phyloP scores from a whole-genome alignment of 192 early-diverging fungal species.

The Borealophlyctis nickersoniae region DNA sequence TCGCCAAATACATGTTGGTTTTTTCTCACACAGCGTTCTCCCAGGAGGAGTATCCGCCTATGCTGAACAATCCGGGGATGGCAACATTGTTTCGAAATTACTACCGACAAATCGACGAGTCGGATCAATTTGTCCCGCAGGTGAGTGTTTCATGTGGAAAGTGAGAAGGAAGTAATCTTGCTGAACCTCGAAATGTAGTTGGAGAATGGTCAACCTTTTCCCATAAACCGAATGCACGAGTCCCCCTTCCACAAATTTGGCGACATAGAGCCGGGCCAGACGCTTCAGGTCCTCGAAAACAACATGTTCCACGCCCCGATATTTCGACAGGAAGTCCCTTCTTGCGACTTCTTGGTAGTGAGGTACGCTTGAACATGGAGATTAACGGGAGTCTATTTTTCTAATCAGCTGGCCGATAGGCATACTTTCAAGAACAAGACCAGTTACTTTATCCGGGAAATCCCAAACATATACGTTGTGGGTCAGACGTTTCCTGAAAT shows the following conservation, averaged over 20 bases:
- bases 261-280: slow-evolving; percentile 86
- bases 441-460: slow-evolving; percentile 83
- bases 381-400: background rate
- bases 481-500: slow-evolving; percentile 93
- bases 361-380: slow-evolving; percentile 26
- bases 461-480: slow-evolving; percentile 77
- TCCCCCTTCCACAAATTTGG: slow-evolving; percentile 96
- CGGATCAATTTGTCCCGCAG: slow-evolving; percentile 74
- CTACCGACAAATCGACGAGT: slow-evolving; percentile 83
- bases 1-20: background rate
- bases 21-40: background rate
- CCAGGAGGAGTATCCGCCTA: slow-evolving; percentile 90
- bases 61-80: slow-evolving; percentile 93
- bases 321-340: slow-evolving; percentile 67
- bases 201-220: slow-evolving; percentile 80
- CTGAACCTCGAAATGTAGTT: slow-evolving; percentile 31
- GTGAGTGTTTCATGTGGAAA: no score
- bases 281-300: slow-evolving; percentile 86
- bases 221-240: slow-evolving; percentile 83
- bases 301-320: slow-evolving; percentile 92
- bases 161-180: background rate
- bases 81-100: slow-evolving; percentile 91
- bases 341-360: slow-evolving; percentile 85
- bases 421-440: slow-evolving; percentile 73
- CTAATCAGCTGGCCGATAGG: slow-evolving; percentile 14